phyloP scores from a whole-genome alignment of 2,329 filamentous ascomycete species.

The Aureobasidium subglaciale region DNA sequence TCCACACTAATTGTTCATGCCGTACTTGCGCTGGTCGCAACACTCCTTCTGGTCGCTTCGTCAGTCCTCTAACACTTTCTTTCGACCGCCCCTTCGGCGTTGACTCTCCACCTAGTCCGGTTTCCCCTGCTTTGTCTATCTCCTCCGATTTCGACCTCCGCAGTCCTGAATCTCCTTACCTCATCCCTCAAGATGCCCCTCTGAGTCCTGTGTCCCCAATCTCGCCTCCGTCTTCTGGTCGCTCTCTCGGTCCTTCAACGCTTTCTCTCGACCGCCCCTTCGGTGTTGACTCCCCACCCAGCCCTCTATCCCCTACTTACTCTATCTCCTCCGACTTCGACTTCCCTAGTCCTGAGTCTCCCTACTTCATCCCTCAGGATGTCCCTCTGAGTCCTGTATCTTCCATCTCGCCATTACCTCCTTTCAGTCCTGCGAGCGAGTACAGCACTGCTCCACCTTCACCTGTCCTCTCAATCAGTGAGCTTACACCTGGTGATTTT shows the following conservation, averaged over 20 bases:
- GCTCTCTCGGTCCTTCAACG: too few relatives aligned
- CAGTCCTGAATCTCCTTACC: not conserved
- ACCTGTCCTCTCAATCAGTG: not conserved
- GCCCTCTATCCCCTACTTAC: not conserved
- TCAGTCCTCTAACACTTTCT: constrained; percentile 2
- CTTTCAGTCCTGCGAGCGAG: not conserved
- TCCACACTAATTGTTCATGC: not conserved
- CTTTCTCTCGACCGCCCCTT: too few relatives aligned
- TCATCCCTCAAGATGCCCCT: not conserved
- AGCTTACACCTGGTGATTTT: not conserved
- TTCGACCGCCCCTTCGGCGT: not conserved
- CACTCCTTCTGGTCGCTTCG: not conserved
- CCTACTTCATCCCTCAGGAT: not conserved
- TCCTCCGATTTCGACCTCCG: not conserved
- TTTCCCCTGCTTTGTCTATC: not conserved
- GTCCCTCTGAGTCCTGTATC: not conserved
- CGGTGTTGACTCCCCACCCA: not conserved
- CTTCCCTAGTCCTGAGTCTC: not conserved
- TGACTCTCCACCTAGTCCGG: not conserved
- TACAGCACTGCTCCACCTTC: not conserved
- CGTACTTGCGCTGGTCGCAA: constrained; percentile 11
- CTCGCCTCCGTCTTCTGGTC: not conserved
- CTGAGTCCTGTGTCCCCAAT: not conserved
- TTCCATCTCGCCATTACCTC: not conserved
- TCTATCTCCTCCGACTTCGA: not conserved